Evolutionary conservation across 768 basidiomycete genomes (phyloP), one percentile per base, ranked within the genome.

Genomic region (Termitomyces bulborhizus): DNA sequence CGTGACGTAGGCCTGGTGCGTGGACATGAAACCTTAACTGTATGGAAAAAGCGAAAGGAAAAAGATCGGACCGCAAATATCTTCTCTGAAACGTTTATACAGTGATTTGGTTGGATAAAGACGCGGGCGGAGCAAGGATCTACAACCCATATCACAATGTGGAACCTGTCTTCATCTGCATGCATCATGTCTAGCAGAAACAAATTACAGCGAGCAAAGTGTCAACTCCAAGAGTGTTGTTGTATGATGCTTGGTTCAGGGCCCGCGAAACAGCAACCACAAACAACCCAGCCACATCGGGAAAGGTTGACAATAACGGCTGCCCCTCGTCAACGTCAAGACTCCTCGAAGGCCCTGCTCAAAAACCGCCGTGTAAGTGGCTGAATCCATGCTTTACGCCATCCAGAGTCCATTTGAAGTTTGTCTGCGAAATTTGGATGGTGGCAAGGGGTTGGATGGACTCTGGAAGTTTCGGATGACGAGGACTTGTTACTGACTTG

Each of bases 311-410:
- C 3, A 45, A 52, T 56, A 42, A 57, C 55, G 55, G 57, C 46
- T 47, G 36, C 59, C 52, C 57, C 46, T 67, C 70, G 69, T 72
- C 71, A 71, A 73, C 72, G 69, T 71, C 73, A 69, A 72, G 67
- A 66, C 67, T 67, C 65, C 65, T 61, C 60, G 66, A 69, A 70
- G 68, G 63, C 64, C 65, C 63, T 66, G 66, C 65, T 63, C 65
- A 72, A 73, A 73, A 72, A 68, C 68, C 64, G 66, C 66, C 62
- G 64, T 65, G 74, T 76, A 66, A 76, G 74, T 75, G 53, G 63
- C 57, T 54, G 63, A 62, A 63, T 59, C 53, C 53, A 60, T 63
- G 59, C 56, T 53, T 51, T 43, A 27, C 52, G 55, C 54, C 45
- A 39, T 49, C 47, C 39, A 53, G 60, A 63, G 62, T 63, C 57